Percentiles rank a stretch among this genome's conserved stretches.
These are phyloP conservation scores for Alternaria ventricosa DNA, from an alignment of 2,329 filamentous ascomycete species.

Conservation along the genomic window DNA sequence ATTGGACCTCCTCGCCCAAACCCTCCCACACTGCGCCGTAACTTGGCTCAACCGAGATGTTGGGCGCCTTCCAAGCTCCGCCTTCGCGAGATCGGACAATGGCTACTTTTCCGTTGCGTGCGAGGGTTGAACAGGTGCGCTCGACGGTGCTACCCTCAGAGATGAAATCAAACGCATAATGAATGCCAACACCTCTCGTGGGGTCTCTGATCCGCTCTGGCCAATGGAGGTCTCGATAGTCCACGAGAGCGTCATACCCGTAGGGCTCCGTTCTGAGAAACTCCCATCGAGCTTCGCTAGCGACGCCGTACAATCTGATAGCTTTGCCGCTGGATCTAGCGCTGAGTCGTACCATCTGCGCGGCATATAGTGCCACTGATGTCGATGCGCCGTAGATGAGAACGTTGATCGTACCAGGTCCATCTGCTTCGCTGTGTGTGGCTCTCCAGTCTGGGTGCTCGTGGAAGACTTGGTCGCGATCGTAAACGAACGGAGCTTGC, in stretches of 20 bases:
- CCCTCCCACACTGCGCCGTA: conserved; percentile 56
- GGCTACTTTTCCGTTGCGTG: conserved; percentile 20
- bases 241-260: background rate
- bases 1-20: conserved; percentile 50
- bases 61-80: conserved; percentile 34
- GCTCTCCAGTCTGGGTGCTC: conserved; percentile 18
- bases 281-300: conserved; percentile 17
- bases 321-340: background rate
- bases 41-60: conserved; percentile 26
- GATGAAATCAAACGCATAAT: conserved; percentile 51
- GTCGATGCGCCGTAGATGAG: conserved; percentile 46
- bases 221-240: background rate
- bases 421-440: background rate
- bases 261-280: conserved; percentile 46
- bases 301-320: background rate
- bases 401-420: conserved; percentile 17
- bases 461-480: conserved; percentile 7
- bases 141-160: conserved; percentile 48
- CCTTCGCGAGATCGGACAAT: conserved; percentile 41
- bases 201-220: background rate
- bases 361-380: conserved; percentile 44
- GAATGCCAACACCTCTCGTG: conserved; percentile 29
- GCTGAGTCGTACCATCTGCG: conserved; percentile 37
- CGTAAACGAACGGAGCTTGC: conserved; percentile 42
- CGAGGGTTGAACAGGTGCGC: conserved; percentile 34